Evolutionary conservation across 345 rosid genomes (phyloP), one percentile per base, ranked within the genome.

Genomic region (Ceriops zippeliana): DNA sequence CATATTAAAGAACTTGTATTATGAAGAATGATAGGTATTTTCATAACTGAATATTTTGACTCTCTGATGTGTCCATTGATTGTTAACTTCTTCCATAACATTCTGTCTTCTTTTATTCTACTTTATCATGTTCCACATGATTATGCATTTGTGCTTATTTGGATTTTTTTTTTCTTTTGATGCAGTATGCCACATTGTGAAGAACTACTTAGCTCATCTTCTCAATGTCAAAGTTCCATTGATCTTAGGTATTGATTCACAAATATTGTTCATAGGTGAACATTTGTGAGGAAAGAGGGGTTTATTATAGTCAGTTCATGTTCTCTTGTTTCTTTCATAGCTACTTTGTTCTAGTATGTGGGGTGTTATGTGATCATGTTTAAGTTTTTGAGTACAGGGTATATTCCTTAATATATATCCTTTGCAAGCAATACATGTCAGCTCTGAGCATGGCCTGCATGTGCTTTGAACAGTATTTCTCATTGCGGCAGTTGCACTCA

Each of bases 111-210:
- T 34, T 28, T 46, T 65, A 28, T 27, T 6, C 21, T 7, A 19
- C 7, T 6, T 17, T 68, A 5, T 46, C 17, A 47, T 15, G 34
- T 34, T 22, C 52, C 19, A 6, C 8, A 69, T 22, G 17, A 61
- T n/a, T 47, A 15, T 2, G 6, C n/a, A 8, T 52, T 10, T 68
- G 53, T 13, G 15, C 27, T 27, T 31, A 35, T 68, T 73, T 31
- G 66, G 34, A 24, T 52, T 60, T 46, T 68, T 37, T 61, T 13
- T 27, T 31, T 37, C 34, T 57, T 51, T 69, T 79, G 17, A 60
- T 81, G 83, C 87, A 93, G 98, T 84, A 21, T 79, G 83, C 64
- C 97, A 90, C 84, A 84, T 93, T 72, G 97, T 83, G 81, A 93
- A 93, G 93, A 90, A 93, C 80, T 93, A 85, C 83, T 78, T 90